Conservation (phyloP, 768 basidiomycete genomes). For the Pholiota microspora region DNA sequence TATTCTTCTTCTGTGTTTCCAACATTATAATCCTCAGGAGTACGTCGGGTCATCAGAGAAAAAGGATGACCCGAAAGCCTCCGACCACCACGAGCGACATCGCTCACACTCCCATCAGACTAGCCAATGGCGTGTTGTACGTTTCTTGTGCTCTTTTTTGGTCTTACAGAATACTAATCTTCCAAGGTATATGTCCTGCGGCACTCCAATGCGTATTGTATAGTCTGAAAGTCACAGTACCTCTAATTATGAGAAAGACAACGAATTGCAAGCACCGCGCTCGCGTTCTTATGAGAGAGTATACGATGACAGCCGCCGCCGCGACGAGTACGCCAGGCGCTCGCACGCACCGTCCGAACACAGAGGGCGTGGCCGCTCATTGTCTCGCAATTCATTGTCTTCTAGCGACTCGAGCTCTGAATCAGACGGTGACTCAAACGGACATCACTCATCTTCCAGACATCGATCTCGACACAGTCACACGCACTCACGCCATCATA, state of each 20-base stretch:
- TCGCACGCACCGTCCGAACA: background rate
- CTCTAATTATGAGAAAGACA: too few species aligned
- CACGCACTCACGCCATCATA: background rate
- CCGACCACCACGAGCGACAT: background rate
- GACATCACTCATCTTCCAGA: background rate
- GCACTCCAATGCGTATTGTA: background rate
- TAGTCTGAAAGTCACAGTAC: too few species aligned
- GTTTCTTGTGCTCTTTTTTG: background rate
- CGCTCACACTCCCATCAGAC: background rate
- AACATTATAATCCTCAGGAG: too few species aligned
- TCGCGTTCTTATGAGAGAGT: background rate
- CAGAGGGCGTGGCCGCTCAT: background rate
- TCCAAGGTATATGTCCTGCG: constrained; percentile 2
- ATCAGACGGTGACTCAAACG: background rate
- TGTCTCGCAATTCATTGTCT: background rate
- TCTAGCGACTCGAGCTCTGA: background rate
- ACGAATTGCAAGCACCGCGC: background rate
- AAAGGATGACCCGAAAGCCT: too few species aligned
- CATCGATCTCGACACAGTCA: background rate
- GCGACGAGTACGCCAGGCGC: background rate
- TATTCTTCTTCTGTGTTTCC: background rate
- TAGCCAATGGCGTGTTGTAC: background rate
- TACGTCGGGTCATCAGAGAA: too few species aligned
- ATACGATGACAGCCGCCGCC: background rate
- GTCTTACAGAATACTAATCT: background rate